These are phyloP conservation scores for Eimeria acervulina DNA, from an alignment of 169 alveolate genomes.

Conservation along the genomic window DNA sequence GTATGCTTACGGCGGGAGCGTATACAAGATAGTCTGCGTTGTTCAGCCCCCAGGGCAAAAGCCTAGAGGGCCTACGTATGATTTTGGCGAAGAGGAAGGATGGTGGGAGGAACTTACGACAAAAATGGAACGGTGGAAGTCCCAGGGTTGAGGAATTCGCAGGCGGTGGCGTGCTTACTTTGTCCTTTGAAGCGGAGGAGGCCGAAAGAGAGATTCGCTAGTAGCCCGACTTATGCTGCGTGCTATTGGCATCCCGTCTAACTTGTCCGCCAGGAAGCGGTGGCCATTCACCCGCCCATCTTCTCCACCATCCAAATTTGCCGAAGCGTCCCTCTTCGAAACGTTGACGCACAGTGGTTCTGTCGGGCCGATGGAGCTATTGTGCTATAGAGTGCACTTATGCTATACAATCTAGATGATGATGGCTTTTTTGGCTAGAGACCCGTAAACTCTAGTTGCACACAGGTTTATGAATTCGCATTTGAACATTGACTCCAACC, in stretches of 20 bases:
- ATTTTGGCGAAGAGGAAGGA: too few species aligned
- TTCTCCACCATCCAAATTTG: background rate
- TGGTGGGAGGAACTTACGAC: background rate
- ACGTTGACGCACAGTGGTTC: background rate
- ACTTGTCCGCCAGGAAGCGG: background rate
- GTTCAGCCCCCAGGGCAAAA: too few species aligned
- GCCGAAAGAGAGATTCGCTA: background rate
- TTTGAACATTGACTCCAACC: background rate
- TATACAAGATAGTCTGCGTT: background rate
- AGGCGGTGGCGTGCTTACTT: background rate
- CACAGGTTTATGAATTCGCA: background rate
- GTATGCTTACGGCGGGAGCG: background rate
- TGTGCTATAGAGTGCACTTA: background rate
- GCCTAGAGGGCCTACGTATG: too few species aligned
- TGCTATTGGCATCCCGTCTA: background rate
- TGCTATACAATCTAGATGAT: background rate
- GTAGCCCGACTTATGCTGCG: background rate
- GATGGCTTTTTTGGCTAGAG: background rate
- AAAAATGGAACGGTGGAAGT: background rate
- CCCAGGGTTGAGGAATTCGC: background rate
- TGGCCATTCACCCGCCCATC: conserved; percentile 1
- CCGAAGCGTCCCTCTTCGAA: background rate
- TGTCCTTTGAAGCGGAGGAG: background rate
- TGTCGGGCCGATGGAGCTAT: conserved; percentile 3
- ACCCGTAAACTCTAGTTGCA: background rate